phyloP scores from a whole-genome alignment of 139 green algal species.

The Micromonas pusilla region DNA sequence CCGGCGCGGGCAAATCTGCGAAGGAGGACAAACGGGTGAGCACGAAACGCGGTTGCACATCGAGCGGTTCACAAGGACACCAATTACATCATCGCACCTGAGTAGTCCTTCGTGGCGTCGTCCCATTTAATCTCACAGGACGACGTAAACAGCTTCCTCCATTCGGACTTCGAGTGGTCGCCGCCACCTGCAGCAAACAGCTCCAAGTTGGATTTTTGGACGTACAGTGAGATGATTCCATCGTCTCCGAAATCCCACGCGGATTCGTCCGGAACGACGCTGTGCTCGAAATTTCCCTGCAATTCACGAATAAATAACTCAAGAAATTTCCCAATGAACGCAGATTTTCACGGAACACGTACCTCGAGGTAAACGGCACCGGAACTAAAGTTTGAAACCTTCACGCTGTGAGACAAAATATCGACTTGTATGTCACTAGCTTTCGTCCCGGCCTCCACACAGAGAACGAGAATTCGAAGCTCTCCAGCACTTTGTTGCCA shows the following conservation, averaged over 20 bases:
- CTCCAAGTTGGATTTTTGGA: constrained; percentile 78
- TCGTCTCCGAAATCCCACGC: constrained; percentile 54
- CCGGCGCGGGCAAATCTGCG: constrained; percentile 57
- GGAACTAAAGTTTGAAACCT: neutral
- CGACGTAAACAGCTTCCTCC: constrained; percentile 53
- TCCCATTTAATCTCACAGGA: constrained; percentile 60
- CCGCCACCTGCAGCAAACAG: constrained; percentile 42
- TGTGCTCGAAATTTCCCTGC: constrained; percentile 53
- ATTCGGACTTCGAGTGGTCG: constrained; percentile 61
- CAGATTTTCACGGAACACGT: neutral
- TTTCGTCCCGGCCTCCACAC: constrained; percentile 27
- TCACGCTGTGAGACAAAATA: neutral
- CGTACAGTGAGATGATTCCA: constrained; percentile 44
- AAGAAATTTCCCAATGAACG: neutral
- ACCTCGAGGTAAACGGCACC: constrained; percentile 42
- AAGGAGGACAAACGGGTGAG: no score
- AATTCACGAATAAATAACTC: constrained; percentile 27
- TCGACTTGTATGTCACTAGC: neutral
- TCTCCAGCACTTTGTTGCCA: constrained; percentile 35
- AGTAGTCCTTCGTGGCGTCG: constrained; percentile 77
- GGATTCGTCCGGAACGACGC: constrained; percentile 55
- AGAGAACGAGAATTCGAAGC: constrained; percentile 36
- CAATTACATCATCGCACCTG: no score
- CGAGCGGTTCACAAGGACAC: no score
- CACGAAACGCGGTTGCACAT: no score